Evolutionary conservation across 768 basidiomycete genomes (phyloP), one percentile per base, ranked within the genome.

Genomic region (Tricholoma sp.): DNA sequence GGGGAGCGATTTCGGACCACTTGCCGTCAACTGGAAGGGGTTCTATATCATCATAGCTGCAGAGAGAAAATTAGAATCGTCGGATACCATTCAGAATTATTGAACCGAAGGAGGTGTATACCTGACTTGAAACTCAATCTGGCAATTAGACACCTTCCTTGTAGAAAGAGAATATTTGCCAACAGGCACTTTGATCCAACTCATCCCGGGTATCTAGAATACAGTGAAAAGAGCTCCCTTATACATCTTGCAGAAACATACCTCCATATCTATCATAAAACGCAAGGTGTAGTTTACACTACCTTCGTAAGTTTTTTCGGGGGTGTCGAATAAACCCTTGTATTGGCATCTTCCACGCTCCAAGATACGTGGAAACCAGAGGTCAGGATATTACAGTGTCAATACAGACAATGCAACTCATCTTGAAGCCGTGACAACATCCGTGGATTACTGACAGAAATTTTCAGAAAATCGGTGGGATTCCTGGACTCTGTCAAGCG

Each of bases 161-260:
- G 41, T 2, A 2, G 6, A 32, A 17, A 24, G 15, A 15, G 54
- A 50, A 1, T 18, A 47, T n/a, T 54, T 32, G 37, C 48, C 45
- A 18, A 32, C 37, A 9, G 54, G 57, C 5, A 60, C 34, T 44
- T 58, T 39, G 29, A 63, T 50, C 59, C 62, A 60, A 32, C 36
- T 57, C 60, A 59, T 56, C 1, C 54, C 52, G 2, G 20, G 8
- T 6, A 59, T 56, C 60, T 61, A 36, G 8, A 28, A 41, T 44
- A 24, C 1, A 17, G n/a, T 2, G 24, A 42, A 12, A 37, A 20
- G 24, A 24, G 31, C 37, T 7, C 13, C 20, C 3, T 11, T 28
- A 9, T n/a, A 12, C 1, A 8, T 12, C 8, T 36, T 3, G 13
- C 36, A 13, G 18, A 15, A 9, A 12, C 24, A 20, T 18, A 54